phyloP scores from a whole-genome alignment of 495 filamentous ascomycete genomes.

The Elaphomyces granulatus region DNA sequence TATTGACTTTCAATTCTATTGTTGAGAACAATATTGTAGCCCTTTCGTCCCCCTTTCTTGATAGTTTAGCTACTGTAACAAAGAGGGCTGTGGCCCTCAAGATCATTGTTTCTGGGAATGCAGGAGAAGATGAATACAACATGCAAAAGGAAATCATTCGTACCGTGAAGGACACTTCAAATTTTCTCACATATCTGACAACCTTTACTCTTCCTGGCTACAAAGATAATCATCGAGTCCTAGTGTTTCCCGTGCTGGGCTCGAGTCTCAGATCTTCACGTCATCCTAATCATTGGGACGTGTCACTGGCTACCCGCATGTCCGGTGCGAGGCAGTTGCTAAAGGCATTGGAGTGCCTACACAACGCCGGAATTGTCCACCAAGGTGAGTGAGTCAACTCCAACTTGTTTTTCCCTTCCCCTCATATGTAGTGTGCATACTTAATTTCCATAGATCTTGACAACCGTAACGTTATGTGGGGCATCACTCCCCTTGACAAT shows the following conservation, averaged over 20 bases:
- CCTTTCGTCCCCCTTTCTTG: too few relatives aligned
- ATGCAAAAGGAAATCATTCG: constrained; percentile 18
- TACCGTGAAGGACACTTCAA: constrained; percentile 14
- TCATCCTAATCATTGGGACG: background rate
- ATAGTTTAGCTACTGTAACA: too few relatives aligned
- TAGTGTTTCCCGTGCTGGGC: constrained; percentile 19
- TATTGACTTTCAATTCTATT: too few relatives aligned
- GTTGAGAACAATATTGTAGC: too few relatives aligned
- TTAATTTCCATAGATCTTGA: constrained; percentile 11
- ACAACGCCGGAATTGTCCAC: constrained; percentile 16
- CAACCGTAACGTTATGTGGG: constrained; percentile 14
- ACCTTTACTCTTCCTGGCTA: constrained; percentile 10
- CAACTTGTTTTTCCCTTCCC: background rate
- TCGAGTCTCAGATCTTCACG: constrained; percentile 16
- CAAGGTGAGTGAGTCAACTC: constrained; percentile 11
- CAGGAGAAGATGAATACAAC: constrained; percentile 9
- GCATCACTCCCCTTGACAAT: constrained; percentile 10
- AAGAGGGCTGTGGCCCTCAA: constrained; percentile 17
- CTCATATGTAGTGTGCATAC: constrained; percentile 2
- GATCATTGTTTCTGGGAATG: constrained; percentile 11
- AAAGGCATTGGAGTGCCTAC: constrained; percentile 14
- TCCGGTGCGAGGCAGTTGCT: constrained; percentile 20
- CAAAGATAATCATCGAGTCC: constrained; percentile 12
- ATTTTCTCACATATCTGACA: constrained; percentile 13
- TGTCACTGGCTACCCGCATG: constrained; percentile 14